phyloP scores from a whole-genome alignment of 1,139 yeast genomes.

The Arxiozyma slooffiae region DNA sequence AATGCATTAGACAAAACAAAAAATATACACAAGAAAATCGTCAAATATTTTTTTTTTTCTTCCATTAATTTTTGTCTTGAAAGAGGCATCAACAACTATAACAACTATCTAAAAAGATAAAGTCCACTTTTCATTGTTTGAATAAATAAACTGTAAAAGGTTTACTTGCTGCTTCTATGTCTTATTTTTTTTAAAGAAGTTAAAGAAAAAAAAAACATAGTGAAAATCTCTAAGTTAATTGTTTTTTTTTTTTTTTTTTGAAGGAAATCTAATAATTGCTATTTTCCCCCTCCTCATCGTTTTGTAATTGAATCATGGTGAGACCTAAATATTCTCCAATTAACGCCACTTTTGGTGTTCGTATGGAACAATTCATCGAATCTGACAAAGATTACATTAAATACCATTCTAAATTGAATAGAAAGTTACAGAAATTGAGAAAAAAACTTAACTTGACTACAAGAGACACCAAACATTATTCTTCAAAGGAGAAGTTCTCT shows the following conservation, averaged over 20 bases:
- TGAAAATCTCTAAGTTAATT: not conserved
- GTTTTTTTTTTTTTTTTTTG: too few species aligned
- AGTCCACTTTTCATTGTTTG: too few species aligned
- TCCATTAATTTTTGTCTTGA: too few species aligned
- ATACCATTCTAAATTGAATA: slow-evolving; percentile 27
- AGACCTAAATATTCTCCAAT: slow-evolving; percentile 17
- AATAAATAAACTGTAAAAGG: not conserved
- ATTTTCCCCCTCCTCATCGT: too few species aligned
- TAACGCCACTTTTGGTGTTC: slow-evolving; percentile 26
- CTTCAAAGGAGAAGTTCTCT: slow-evolving; percentile 21
- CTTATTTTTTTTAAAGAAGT: not conserved
- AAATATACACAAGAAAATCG: too few species aligned
- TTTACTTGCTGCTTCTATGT: not conserved
- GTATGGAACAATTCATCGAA: slow-evolving; percentile 27
- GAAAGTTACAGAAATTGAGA: slow-evolving; percentile 25
- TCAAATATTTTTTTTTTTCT: too few species aligned
- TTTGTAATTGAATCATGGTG: not conserved
- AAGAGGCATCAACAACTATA: too few species aligned
- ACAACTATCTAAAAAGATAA: too few species aligned
- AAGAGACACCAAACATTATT: slow-evolving; percentile 26
- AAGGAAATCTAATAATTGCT: too few species aligned
- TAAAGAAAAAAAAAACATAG: not conserved
- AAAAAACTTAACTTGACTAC: slow-evolving; percentile 24
- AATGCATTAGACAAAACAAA: too few species aligned
- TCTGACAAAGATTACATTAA: slow-evolving; percentile 23